These are phyloP conservation scores for Penicillium olsonii DNA, from an alignment of 2,329 filamentous ascomycete genomes.

Conservation along the genomic window DNA sequence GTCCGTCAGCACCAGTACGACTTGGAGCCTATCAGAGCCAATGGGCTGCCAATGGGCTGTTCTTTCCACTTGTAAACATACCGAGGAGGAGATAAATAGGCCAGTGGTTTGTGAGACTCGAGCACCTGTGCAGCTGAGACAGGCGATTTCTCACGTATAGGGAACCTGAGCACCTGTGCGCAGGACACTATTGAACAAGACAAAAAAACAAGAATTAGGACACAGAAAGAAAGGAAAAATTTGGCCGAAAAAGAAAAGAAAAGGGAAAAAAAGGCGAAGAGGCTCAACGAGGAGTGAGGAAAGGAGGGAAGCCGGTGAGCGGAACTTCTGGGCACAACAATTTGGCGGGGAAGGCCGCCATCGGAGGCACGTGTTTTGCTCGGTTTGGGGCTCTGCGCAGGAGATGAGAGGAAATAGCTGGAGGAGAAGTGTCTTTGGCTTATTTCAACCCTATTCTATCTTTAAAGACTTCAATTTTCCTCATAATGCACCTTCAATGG, in stretches of 20 bases:
- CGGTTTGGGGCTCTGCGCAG: neutral
- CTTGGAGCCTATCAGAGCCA: neutral
- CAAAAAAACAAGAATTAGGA: conserved; percentile 3
- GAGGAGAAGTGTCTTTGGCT: too few relatives aligned
- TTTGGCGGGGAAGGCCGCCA: conserved; percentile 29
- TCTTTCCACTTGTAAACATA: conserved; percentile 1
- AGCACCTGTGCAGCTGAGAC: conserved; percentile 12
- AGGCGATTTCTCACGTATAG: conserved; percentile 9
- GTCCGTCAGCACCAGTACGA: conserved; percentile 5
- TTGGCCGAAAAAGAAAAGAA: conserved; percentile 2
- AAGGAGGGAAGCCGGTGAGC: conserved; percentile 12
- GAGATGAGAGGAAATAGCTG: too few relatives aligned
- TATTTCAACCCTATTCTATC: too few relatives aligned
- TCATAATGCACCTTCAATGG: neutral
- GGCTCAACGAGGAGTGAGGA: conserved; percentile 14
- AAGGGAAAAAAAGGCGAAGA: neutral
- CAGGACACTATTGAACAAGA: conserved; percentile 8
- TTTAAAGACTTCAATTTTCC: neutral
- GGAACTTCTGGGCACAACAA: conserved; percentile 11
- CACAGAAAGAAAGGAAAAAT: conserved; percentile 2
- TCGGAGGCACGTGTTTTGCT: conserved; percentile 34
- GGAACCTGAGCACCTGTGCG: conserved; percentile 8
- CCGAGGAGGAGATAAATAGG: neutral
- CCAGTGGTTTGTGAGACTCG: conserved; percentile 9
- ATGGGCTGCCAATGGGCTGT: neutral